These are phyloP conservation scores for Pseudophaeomoniella oleicola DNA, from an alignment of 2,329 filamentous ascomycete species.

Conservation along the genomic window DNA sequence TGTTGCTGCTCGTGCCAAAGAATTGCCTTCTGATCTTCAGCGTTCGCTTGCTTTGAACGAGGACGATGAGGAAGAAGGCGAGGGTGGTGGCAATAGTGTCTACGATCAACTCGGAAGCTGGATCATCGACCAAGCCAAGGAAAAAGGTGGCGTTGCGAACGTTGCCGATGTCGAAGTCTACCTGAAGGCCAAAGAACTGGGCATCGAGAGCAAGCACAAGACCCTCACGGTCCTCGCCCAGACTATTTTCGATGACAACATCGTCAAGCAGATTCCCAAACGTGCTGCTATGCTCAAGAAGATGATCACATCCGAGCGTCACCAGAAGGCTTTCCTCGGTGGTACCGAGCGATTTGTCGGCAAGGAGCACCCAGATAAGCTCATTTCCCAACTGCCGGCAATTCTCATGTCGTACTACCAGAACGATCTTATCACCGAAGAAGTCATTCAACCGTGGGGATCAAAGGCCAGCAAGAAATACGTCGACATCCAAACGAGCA, in stretches of 20 bases:
- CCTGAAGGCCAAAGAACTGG: slow-evolving; percentile 90
- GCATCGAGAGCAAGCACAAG: slow-evolving; percentile 88
- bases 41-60: slow-evolving; percentile 72
- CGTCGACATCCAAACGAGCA: slow-evolving; percentile 73
- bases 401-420: slow-evolving; percentile 85
- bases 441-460: slow-evolving; percentile 81
- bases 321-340: slow-evolving; percentile 89
- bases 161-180: slow-evolving; percentile 86
- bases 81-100: slow-evolving; percentile 55
- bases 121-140: slow-evolving; percentile 61
- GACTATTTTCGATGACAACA: slow-evolving; percentile 84
- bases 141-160: slow-evolving; percentile 56
- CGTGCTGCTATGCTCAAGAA: slow-evolving; percentile 82
- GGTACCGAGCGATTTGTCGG: slow-evolving; percentile 86
- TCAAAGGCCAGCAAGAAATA: slow-evolving; percentile 97
- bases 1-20: slow-evolving; percentile 83
- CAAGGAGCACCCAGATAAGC: slow-evolving; percentile 58
- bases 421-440: slow-evolving; percentile 76
- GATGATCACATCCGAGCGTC: slow-evolving; percentile 79
- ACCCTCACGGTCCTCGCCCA: slow-evolving; percentile 84
- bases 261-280: slow-evolving; percentile 71
- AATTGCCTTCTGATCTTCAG: slow-evolving; percentile 90
- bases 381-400: slow-evolving; percentile 65
- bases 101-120: slow-evolving; percentile 91
- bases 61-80: slow-evolving; percentile 68